Evolutionary conservation across 164 flowering plant species (phyloP).

Genomic region (Paratinospora sagittata): DNA sequence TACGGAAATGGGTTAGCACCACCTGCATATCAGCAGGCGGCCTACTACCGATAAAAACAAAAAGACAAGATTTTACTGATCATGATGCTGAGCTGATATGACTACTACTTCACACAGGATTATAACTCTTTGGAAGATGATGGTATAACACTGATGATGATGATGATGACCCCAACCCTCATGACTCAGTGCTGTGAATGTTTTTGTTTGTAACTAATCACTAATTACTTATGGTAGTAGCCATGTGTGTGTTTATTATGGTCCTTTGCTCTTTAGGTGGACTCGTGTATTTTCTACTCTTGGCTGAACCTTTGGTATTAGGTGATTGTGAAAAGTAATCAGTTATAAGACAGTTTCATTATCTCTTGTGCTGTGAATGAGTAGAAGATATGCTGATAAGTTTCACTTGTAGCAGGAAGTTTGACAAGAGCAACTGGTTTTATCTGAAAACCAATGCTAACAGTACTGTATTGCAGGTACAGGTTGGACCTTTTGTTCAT

Average conservation of each 20-base stretch:
- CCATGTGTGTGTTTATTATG: constrained; percentile 35
- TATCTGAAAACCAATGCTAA: constrained; percentile 4
- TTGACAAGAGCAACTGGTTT: background rate
- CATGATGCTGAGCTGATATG: constrained; percentile 7
- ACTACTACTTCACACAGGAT: constrained; percentile 7
- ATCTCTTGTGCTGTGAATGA: background rate
- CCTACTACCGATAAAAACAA: constrained; percentile 28
- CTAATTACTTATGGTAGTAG: constrained; percentile 34
- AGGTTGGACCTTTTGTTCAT: background rate
- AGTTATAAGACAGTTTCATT: constrained; percentile 2
- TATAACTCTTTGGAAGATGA: constrained; percentile 14
- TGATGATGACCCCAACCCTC: constrained; percentile 26
- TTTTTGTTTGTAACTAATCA: constrained; percentile 30
- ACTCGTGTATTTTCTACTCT: constrained; percentile 31
- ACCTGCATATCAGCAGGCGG: constrained; percentile 27
- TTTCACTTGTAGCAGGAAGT: constrained; percentile 4
- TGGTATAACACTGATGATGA: constrained; percentile 25
- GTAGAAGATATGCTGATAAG: background rate
- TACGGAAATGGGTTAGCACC: constrained; percentile 32
- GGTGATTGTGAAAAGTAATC: constrained; percentile 49
- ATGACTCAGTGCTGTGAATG: constrained; percentile 17
- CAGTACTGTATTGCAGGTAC: background rate
- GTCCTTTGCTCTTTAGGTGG: constrained; percentile 9
- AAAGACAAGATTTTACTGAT: constrained; percentile 5
- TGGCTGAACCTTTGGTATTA: constrained; percentile 39